Base-by-base conservation (phyloP, 1,284 basidiomycete species). In the Malassezia nana region DNA sequence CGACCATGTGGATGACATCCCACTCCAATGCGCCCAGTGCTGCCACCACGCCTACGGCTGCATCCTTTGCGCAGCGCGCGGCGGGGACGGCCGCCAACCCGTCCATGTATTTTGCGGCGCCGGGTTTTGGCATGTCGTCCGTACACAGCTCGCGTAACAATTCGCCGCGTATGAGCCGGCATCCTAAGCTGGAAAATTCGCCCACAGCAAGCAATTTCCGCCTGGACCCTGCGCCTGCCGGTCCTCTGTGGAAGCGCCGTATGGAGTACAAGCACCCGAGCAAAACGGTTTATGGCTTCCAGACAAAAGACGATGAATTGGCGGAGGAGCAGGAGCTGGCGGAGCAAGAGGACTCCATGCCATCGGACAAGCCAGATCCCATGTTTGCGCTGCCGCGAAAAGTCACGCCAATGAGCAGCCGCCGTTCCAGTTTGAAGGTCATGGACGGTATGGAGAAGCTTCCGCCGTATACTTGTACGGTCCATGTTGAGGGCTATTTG, bases 401-500 rank as follows among this genome's bases (percentile, higher is more conserved):
- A 5, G 13, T 26, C 10, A 33, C 32, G 25, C 33, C 32, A 12
- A 6, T 35, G 18, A 22, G 6, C 29, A 31, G 22, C 6, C 20
- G 26, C 10, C 30, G 45, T 15, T 28, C 30, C 6, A 47, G 45
- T 18, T 28, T 30, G 30, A 9, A 22, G 32, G 6, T 20, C 6
- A 35, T n/a, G 16, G 52, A 55, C 9, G 52, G 52, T 46, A 40
- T 29, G 33, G 92, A 98, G 76, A 76, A 75, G 38, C 79, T 99
- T 2, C 92, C 94, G 0, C 39, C 66, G 1, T 99, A 99, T 75
- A 81, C 79, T 62, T 96, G 94, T 76, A 76, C 77, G n/a, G 82
- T 96, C 13, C 85, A 89, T 72, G 82, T 98, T 62, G 81, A 83
- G 46, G 88, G 86, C 2, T 81, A 85, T 57, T 81, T 99, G 77